Percentiles rank a stretch among this genome's conserved stretches.
Conservation (phyloP, 2,329 filamentous ascomycete genomes). For the Penicillium sp. region DNA sequence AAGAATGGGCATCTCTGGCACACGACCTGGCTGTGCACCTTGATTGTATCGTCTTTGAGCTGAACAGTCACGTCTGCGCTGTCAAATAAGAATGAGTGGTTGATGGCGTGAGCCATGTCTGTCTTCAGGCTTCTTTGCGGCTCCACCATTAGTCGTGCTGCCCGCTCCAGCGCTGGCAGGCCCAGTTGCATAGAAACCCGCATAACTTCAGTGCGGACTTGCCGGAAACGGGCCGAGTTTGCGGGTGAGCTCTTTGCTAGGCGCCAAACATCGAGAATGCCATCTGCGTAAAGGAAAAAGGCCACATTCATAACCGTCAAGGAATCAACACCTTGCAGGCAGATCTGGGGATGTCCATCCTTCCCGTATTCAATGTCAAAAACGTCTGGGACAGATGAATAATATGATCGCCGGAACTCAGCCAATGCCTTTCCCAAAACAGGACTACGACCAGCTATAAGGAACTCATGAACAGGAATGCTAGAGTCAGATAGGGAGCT, state of each 20-base stretch:
- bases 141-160: slow-evolving; percentile 64
- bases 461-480: slow-evolving; percentile 75
- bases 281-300: slow-evolving; percentile 72
- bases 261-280: slow-evolving; percentile 76
- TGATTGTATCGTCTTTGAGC: slow-evolving; percentile 59
- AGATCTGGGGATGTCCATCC: slow-evolving; percentile 50
- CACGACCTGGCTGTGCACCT: slow-evolving; percentile 67
- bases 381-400: slow-evolving; percentile 52
- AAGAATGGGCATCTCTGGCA: slow-evolving; percentile 89
- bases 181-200: slow-evolving; percentile 65
- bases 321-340: slow-evolving; percentile 64
- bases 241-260: slow-evolving; percentile 58
- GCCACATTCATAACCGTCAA: slow-evolving; percentile 70
- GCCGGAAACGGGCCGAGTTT: slow-evolving; percentile 64
- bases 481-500: slow-evolving; percentile 58
- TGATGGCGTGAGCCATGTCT: slow-evolving; percentile 63
- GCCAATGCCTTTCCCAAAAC: slow-evolving; percentile 56
- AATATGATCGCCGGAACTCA: slow-evolving; percentile 48
- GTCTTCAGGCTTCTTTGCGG: slow-evolving; percentile 55
- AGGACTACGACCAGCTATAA: slow-evolving; percentile 65
- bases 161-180: slow-evolving; percentile 63
- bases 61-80: slow-evolving; percentile 73
- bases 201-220: slow-evolving; percentile 79
- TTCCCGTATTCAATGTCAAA: slow-evolving; percentile 49
- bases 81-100: slow-evolving; percentile 62